Percentiles rank a stretch among this genome's conserved stretches.
Conservation (phyloP, 306 rosid species). For the Cicer pinnatifidum region DNA sequence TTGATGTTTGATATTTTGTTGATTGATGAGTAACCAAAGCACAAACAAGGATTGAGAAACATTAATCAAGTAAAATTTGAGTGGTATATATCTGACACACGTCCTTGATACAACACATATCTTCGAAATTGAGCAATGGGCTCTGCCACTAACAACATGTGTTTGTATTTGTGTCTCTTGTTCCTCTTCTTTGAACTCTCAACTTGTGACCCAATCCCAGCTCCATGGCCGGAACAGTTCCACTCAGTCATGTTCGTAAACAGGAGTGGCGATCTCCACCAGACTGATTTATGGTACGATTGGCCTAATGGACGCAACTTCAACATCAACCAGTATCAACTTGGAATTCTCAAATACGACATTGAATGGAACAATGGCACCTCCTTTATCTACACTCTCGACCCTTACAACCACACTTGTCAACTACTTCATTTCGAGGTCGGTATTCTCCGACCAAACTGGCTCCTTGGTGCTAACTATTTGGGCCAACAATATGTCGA, state of each 20-base stretch:
- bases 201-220: slow-evolving; percentile 48
- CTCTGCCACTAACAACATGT: slow-evolving; percentile 4
- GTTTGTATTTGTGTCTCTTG: background rate
- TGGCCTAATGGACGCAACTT: slow-evolving; percentile 93
- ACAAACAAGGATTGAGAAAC: background rate
- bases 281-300: slow-evolving; percentile 86
- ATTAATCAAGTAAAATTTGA: background rate
- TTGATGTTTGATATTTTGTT: too few relatives aligned
- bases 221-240: slow-evolving; percentile 70
- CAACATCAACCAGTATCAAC: slow-evolving; percentile 83
- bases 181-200: slow-evolving; percentile 20
- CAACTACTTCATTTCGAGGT: slow-evolving; percentile 55
- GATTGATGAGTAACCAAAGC: background rate
- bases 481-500: slow-evolving; percentile 68
- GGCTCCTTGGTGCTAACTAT: slow-evolving; percentile 83
- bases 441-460: slow-evolving; percentile 83
- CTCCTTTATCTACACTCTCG: slow-evolving; percentile 61
- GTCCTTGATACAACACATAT: background rate
- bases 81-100: background rate
- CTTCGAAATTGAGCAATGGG: slow-evolving; percentile 36
- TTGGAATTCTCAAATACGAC: slow-evolving; percentile 61
- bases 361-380: slow-evolving; percentile 97
- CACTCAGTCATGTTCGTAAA: slow-evolving; percentile 72
- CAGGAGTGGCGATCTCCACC: slow-evolving; percentile 57
- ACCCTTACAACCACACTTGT: slow-evolving; percentile 53